These are phyloP conservation scores for Ceratobasidium sp. DNA, from an alignment of 1,284 basidiomycete species.

Conservation along the genomic window DNA sequence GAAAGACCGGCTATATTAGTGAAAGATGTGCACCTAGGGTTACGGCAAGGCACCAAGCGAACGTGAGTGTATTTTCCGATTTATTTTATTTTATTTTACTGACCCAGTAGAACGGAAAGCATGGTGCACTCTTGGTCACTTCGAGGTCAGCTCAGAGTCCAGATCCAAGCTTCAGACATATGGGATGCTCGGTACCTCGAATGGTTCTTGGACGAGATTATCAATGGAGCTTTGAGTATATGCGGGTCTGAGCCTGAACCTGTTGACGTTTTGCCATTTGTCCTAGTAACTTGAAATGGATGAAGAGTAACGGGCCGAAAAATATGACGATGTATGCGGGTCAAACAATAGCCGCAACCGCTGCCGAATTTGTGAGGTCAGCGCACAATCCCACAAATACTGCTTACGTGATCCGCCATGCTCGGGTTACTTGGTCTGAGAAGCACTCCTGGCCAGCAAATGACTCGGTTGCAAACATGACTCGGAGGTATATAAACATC, in stretches of 20 bases:
- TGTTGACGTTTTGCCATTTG: background rate
- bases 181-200: conserved; percentile 30
- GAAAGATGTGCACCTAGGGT: conserved; percentile 25
- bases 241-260: background rate
- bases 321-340: no score
- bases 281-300: background rate
- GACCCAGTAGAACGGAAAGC: background rate
- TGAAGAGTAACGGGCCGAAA: background rate
- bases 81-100: background rate
- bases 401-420: no score
- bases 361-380: no score
- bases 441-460: background rate
- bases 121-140: conserved; percentile 31
- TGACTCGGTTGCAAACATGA: background rate
- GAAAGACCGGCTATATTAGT: background rate
- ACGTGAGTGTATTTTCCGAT: conserved; percentile 3
- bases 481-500: background rate
- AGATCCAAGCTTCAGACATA: conserved; percentile 38
- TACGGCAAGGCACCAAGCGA: conserved; percentile 28
- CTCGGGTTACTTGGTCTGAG: no score
- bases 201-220: conserved; percentile 27
- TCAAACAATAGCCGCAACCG: no score
- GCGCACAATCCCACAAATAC: no score
- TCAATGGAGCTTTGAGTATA: conserved; percentile 30
- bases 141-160: conserved; percentile 3